A percentile compares a stretch with the other conserved stretches of the same genome.
These are phyloP conservation scores for Sporothrix brasiliensis DNA, from an alignment of 2,329 filamentous ascomycete genomes.

Conservation along the genomic window DNA sequence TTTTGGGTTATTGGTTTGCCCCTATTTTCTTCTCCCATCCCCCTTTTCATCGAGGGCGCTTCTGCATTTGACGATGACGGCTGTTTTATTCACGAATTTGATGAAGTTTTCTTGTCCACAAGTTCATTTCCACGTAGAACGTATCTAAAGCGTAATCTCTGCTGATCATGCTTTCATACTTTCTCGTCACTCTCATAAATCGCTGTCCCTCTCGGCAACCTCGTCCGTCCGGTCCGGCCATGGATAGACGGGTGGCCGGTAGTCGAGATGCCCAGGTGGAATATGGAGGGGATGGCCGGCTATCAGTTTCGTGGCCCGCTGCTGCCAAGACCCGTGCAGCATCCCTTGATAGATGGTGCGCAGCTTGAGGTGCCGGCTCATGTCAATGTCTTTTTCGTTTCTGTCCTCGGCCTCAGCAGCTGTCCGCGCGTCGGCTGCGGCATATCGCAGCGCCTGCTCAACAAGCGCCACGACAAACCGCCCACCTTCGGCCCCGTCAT, in stretches of 20 bases:
- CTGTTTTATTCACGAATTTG: constrained; percentile 12
- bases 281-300: neutral
- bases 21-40: neutral
- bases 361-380: neutral
- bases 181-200: neutral
- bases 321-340: constrained; percentile 23
- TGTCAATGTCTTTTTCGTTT: neutral
- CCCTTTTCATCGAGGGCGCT: neutral
- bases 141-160: neutral
- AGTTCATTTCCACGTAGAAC: neutral
- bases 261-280: neutral
- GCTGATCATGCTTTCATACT: neutral
- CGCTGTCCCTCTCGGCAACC: neutral
- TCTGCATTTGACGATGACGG: constrained; percentile 20
- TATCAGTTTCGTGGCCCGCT: neutral
- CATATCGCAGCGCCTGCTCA: neutral
- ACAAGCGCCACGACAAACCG: constrained; percentile 28
- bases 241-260: constrained; percentile 21
- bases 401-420: neutral
- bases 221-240: constrained; percentile 10
- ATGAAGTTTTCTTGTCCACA: neutral
- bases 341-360: constrained; percentile 31
- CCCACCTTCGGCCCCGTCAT: constrained; percentile 3
- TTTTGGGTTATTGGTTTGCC: neutral
- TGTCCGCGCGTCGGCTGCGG: neutral